Evolutionary conservation across 2,329 filamentous ascomycete genomes (phyloP), one percentile per base, ranked within the genome.

Genomic region (Aspergillus glaucus): DNA sequence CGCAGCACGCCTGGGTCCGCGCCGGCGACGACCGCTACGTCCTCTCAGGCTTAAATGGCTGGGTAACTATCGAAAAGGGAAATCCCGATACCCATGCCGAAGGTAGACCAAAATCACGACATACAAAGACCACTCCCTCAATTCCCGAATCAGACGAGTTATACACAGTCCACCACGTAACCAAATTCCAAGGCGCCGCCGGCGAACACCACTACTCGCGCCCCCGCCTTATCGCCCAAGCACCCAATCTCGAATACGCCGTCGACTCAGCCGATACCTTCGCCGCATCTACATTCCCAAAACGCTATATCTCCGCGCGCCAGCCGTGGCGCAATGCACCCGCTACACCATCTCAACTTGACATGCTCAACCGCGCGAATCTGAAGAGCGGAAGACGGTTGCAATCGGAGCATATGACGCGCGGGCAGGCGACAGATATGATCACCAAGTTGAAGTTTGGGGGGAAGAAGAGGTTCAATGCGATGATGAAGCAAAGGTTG

Each of bases 381-480:
- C 55, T 66, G 26, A 54, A 59, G 6, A 41, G 58, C 8, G 55
- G 51, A 19, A 48, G 45, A 19, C 15, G 19, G 15, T 52, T 61
- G 7, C 43, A 32, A 2, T 26, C 47, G 3, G 48, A 41, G 21
- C 77, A 83, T 24, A 60, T 95, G 50, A 90, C 80, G 12, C 93
- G 91, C 62, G 92, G 92, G 6, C 82, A 82, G 63, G 91, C 90
- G 4, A 79, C 79, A 4, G 91, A 96, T 64, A 91, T 95, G 86
- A 95, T 97, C 55, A 94, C 88, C 6, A 94, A 95, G 68, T 64
- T 95, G 52, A 92, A 86, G 66, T 87, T 93, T 63, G 92, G 92
- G 0, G 88, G 87, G 1, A 75, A 80, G 75, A 66, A 87, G 70
- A 53, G 81, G 71, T 71, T 89, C 79, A 49, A 75, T 78, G 60